Base-by-base conservation (phyloP, 768 basidiomycete species). In the Mrakia blollopis region DNA sequence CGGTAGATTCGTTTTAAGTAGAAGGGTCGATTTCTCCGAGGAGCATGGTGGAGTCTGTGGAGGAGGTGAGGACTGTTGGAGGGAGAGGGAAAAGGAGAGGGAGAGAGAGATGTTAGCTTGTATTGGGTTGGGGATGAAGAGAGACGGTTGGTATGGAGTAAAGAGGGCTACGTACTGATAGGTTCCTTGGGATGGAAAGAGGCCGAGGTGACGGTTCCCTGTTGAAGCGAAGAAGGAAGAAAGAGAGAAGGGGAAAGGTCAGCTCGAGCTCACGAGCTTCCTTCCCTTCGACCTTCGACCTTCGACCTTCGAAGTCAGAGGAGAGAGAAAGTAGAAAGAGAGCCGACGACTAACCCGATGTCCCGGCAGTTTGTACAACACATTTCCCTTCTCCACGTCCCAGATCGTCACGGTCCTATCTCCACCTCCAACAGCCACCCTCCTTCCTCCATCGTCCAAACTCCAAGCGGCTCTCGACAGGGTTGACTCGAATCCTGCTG, bases 151-250 rank as follows among this genome's bases (percentile, higher is more conserved):
- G 16, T 9, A 71, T n/a, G 8, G 60, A 61, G 41, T 78, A 39
- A 60, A 69, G 44, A 13, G 44, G 47, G 47, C 32, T 9, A 86
- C 94, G 79, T 83, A 96, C 94, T 88, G 83, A 97, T 94, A 16
- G 94, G 95, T 80, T 97, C 94, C 81, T 90, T 93, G 13, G 96
- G 94, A 83, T 96, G 94, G 86, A 96, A 97, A 80, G 96, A 74
- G 32, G 60, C 63, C 69, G 72, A 37, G 1, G 93, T 94, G 21
- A 98, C 94, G 0, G 95, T 95, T 16, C 96, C 95, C 83, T 93
- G 97, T 83, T n/a, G 93, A 75, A 98, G 87, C 92, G 92, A 78
- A 28, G 47, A 67, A 63, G 50, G 76, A 61, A 25, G 2, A 44
- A 23, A 60, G 14, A 44, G 44, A 14, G 44, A 57, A 77, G 60